Conservation (phyloP, 2,329 filamentous ascomycete genomes). For the Diaporthe batatas region DNA sequence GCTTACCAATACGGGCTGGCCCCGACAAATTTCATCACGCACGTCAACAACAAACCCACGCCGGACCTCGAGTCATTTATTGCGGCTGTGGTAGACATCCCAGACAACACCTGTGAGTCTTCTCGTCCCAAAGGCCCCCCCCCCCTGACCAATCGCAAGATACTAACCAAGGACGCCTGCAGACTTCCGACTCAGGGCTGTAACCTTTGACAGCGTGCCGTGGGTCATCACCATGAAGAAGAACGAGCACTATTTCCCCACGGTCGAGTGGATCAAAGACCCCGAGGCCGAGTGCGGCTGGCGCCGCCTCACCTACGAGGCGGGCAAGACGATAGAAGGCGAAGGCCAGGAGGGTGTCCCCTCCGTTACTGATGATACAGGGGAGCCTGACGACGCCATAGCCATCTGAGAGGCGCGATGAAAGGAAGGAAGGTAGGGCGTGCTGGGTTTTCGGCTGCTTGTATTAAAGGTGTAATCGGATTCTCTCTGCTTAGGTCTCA, state of each 20-base stretch:
- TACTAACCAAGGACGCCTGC: slow-evolving; percentile 42
- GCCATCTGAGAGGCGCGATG: slow-evolving; percentile 2
- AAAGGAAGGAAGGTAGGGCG: neutral
- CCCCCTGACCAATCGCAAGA: neutral
- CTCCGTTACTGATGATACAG: slow-evolving; percentile 39
- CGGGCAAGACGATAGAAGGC: slow-evolving; percentile 42
- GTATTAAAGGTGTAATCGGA: slow-evolving; percentile 26
- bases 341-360: slow-evolving; percentile 41
- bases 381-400: slow-evolving; percentile 39
- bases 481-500: slow-evolving; percentile 12
- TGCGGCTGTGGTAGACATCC: slow-evolving; percentile 84
- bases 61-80: slow-evolving; percentile 87
- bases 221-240: slow-evolving; percentile 99
- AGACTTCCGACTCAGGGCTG: slow-evolving; percentile 96
- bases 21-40: slow-evolving; percentile 97
- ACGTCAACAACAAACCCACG: slow-evolving; percentile 90
- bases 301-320: slow-evolving; percentile 42
- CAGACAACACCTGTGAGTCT: slow-evolving; percentile 87
- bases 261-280: slow-evolving; percentile 75
- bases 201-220: slow-evolving; percentile 97
- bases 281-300: slow-evolving; percentile 38
- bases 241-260: slow-evolving; percentile 94
- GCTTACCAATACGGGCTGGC: slow-evolving; percentile 92
- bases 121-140: neutral
- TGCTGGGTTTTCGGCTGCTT: neutral